Base-by-base conservation (phyloP, 2,329 filamentous ascomycete species). In the Fusarium siculi region DNA sequence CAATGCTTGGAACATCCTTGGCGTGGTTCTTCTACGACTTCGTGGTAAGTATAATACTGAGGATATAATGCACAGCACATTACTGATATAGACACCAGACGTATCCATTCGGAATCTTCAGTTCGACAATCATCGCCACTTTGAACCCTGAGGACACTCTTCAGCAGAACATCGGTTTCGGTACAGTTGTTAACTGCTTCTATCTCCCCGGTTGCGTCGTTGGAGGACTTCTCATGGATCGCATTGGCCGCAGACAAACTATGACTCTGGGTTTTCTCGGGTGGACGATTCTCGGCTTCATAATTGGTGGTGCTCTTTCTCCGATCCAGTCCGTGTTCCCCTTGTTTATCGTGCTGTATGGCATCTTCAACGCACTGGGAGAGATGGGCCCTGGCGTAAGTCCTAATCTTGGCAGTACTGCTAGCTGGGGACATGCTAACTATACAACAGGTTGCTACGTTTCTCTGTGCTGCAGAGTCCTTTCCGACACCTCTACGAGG, bases 301-400 rank as follows among this genome's bases (percentile, higher is more conserved):
- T 65, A 0, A 30, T 63, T 1, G 62, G 62, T 4, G 62, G 62
- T 2, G 57, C 62, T 0, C 42, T 40, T n/a, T 42, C 49, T 15
- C 34, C 42, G 5, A 65, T 65, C 12, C 62, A 65, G 21, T 53
- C 49, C 4, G 47, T 63, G 0, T 63, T 65, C 0, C 62, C 62
- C 1, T 23, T 65, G 5, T 63, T 65, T n/a, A 23, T 65, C 1
- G 62, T 65, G 3, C 16, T 65, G 0, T 65, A 63, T 11, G 62
- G 62, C 5, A 63, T 65, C n/a, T 65, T 65, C 34, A 36, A 53
- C 2, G 49, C 62, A 1, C 15, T 65, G 1, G 62, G 62, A 23
- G 62, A 63, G 16, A 42, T 65, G 30, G 62, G 62, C 9, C 56
- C 56, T 10, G 56, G 56, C 5, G 54, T 57, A 28, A 46, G 39